Percentiles rank a stretch among this genome's conserved stretches.
Evolutionary conservation across 306 rosid genomes (phyloP).

Genomic region (Rubus idaeus): DNA sequence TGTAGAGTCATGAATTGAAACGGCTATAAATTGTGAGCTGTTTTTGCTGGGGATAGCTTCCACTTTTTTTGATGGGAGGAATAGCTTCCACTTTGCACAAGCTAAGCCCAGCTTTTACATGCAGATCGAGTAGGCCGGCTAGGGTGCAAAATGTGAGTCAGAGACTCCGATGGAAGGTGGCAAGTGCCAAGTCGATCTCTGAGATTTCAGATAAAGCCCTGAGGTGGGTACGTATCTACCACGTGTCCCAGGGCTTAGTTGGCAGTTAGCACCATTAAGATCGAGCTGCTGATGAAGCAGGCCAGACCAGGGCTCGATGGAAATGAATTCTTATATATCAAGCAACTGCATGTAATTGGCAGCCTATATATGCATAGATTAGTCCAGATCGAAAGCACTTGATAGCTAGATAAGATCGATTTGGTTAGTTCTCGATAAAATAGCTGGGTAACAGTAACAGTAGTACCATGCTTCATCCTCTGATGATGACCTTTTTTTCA

Average conservation of each 20-base stretch:
- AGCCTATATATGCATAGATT: not conserved
- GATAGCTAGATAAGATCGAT: too few species aligned
- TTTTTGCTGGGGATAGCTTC: not conserved
- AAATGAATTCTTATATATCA: not conserved
- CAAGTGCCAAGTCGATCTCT: not conserved
- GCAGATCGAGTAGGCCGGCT: not conserved
- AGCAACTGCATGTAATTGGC: not conserved
- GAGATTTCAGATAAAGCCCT: not conserved
- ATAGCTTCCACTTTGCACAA: conserved; percentile 8
- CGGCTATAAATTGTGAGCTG: not conserved
- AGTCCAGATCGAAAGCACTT: not conserved
- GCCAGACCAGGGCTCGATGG: not conserved
- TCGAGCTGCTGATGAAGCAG: not conserved
- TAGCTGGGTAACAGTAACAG: not conserved
- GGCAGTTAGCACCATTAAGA: not conserved
- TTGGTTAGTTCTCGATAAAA: not conserved
- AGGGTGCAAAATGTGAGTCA: not conserved
- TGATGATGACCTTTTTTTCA: not conserved
- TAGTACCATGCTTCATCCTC: not conserved
- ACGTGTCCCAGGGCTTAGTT: not conserved
- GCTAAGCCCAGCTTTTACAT: conserved; percentile 2
- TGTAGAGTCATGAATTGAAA: not conserved
- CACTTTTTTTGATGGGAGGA: too few species aligned
- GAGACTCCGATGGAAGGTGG: conserved; percentile 11
- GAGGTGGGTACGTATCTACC: not conserved